Base-by-base conservation (phyloP, 305 asterid species). In the Fraxinus sp. region DNA sequence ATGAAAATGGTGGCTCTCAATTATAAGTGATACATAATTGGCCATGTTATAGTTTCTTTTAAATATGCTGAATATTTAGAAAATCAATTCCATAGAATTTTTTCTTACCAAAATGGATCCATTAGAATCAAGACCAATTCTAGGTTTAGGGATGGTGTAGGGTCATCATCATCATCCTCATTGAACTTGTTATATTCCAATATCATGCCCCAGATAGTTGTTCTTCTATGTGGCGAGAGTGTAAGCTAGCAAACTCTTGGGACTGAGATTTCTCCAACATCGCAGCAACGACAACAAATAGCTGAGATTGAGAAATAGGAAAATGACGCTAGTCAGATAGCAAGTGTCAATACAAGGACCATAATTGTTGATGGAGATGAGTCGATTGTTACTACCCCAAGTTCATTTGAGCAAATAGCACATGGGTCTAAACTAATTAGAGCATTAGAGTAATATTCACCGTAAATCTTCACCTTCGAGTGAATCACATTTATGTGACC, bases 271-370 rank as follows among this genome's bases (percentile, higher is more conserved):
- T 95, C 99, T 26, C 99, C 98, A 3, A 98, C 99, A 32, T 96
- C 98, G 5, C 99, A 33, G 0, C 36, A 33, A 0, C 36, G 36
- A 33, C 36, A 3, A 33, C 36, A 33, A 95, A 95, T 96, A 87
- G 99, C 98, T 7, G 98, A 95, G 86, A 96, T 96, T 62, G 99
- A 96, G 89, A 96, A 95, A 86, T 97, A 93, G 99, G 96, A 98
- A 0, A 95, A 95, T 93, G 98, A 96, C 75, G 94, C 95, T 30
- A 96, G 92, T 90, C 99, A 96, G 86, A 86, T 95, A 81, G 93
- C 97, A 3, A 98, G 98, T 13, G 97, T 95, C 86, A 96, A 98
- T 37, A 96, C 99, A 33, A 91, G 89, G 85, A 96, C 99, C 70
- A 92, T 97, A 79, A 96, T 95, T 79, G 97, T 93, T 59, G 98